Percentiles rank a stretch among this genome's conserved stretches.
Conservation (phyloP, 768 basidiomycete species). For the Paxillus rubicundulus region DNA sequence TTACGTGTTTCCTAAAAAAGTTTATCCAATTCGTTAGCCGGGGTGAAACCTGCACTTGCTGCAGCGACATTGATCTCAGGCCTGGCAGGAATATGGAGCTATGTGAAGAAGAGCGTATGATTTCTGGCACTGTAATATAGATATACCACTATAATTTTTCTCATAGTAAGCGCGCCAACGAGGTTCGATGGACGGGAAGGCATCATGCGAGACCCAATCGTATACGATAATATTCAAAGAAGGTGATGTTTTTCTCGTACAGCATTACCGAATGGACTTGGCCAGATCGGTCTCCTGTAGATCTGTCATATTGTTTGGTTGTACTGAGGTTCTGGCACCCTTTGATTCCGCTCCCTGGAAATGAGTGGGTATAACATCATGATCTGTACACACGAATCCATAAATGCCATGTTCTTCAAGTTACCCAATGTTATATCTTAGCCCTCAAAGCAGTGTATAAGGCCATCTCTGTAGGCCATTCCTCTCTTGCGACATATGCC, state of each 20-base stretch:
- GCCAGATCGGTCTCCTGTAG: conserved; percentile 34
- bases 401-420: conserved; percentile 34
- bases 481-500: conserved; percentile 29
- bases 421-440: conserved; percentile 31
- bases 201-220: conserved; percentile 19
- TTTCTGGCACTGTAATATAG: conserved; percentile 38
- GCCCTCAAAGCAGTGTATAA: conserved; percentile 22
- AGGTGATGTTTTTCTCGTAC: conserved; percentile 25
- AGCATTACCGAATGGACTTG: conserved; percentile 29
- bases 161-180: conserved; percentile 37
- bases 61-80: conserved; percentile 89
- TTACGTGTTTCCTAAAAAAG: conserved; percentile 37
- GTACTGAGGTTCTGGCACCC: conserved; percentile 34
- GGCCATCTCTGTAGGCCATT: conserved; percentile 21
- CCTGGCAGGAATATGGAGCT: conserved; percentile 91
- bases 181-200: conserved; percentile 13
- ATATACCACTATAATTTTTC: conserved; percentile 45
- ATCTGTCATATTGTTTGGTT: conserved; percentile 36
- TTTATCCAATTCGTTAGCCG: conserved; percentile 62
- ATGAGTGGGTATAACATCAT: conserved; percentile 38
- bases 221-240: conserved; percentile 25
- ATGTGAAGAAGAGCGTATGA: conserved; percentile 88
- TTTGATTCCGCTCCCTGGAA: conserved; percentile 41
- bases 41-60: conserved; percentile 83
- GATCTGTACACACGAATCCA: conserved; percentile 35